These are phyloP conservation scores for Hymenoscyphus repandus DNA, from an alignment of 2,329 filamentous ascomycete species.

Conservation along the genomic window DNA sequence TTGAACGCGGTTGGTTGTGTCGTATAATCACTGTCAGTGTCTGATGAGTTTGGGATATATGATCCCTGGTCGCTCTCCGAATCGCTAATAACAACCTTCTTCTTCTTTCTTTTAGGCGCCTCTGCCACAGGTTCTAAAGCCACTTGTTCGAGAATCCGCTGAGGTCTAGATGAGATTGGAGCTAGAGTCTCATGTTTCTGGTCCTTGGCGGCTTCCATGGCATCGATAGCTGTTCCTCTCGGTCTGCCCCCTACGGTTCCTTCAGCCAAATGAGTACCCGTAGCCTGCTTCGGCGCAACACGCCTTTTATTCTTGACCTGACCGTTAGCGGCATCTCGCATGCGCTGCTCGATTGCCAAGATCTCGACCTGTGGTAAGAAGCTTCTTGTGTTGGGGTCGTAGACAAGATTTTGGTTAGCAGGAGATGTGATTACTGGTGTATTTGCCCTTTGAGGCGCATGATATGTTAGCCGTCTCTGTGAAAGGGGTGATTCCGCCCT, in stretches of 20 bases:
- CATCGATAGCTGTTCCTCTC: slow-evolving; percentile 43
- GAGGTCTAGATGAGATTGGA: neutral
- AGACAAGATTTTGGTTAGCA: slow-evolving; percentile 47
- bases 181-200: slow-evolving; percentile 2
- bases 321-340: slow-evolving; percentile 36
- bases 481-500: slow-evolving; percentile 27
- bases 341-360: slow-evolving; percentile 38
- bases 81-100: slow-evolving; percentile 18
- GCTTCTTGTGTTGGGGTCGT: slow-evolving; percentile 61
- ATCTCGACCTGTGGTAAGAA: slow-evolving; percentile 49
- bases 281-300: slow-evolving; percentile 26
- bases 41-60: slow-evolving; percentile 25
- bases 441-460: slow-evolving; percentile 24
- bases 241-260: slow-evolving; percentile 49
- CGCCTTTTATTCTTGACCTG: slow-evolving; percentile 38
- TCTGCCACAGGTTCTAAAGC: slow-evolving; percentile 5
- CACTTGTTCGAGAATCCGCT: slow-evolving; percentile 1
- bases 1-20: slow-evolving; percentile 13
- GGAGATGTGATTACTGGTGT: slow-evolving; percentile 21
- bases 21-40: slow-evolving; percentile 26
- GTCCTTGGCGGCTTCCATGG: slow-evolving; percentile 21
- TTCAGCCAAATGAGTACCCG: slow-evolving; percentile 38
- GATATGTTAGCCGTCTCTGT: slow-evolving; percentile 30
- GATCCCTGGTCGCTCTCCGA: slow-evolving; percentile 26
- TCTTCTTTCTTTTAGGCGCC: slow-evolving; percentile 10